Evolutionary conservation across 768 basidiomycete genomes (phyloP).

Genomic region (Mycena albidolilacea): DNA sequence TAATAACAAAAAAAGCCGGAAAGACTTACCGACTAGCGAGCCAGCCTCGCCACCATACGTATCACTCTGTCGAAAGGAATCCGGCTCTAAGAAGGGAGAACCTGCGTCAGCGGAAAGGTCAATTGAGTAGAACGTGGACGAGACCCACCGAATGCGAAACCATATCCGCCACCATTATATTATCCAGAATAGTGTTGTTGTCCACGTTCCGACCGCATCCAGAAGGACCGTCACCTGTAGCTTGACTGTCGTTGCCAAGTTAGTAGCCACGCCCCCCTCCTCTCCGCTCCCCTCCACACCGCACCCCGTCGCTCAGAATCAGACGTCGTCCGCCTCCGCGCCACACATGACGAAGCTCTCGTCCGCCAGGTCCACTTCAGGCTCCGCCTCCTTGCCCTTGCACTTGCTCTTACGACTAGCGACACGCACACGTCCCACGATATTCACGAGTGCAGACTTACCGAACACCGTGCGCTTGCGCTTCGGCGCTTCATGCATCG

Average conservation of each 20-base stretch:
- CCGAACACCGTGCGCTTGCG: background rate
- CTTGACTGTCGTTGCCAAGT: background rate
- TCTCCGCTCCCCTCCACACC: too few relatives aligned
- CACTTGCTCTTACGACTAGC: too few relatives aligned
- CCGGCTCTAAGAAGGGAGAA: background rate
- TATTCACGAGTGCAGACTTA: too few relatives aligned
- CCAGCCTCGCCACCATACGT: background rate
- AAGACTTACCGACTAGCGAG: background rate
- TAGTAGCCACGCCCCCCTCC: background rate
- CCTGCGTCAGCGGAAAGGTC: background rate
- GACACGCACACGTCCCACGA: too few relatives aligned
- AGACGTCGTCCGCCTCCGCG: too few relatives aligned
- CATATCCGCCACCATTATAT: slow-evolving; percentile 3
- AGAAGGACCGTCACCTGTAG: slow-evolving; percentile 11
- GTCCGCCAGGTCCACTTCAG: too few relatives aligned
- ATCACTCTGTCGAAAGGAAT: background rate
- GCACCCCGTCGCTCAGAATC: too few relatives aligned
- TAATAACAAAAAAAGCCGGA: too few relatives aligned
- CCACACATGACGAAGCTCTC: too few relatives aligned
- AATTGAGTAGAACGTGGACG: background rate
- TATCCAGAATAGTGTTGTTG: too few relatives aligned
- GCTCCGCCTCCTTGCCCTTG: too few relatives aligned
- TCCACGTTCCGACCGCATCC: slow-evolving; percentile 11
- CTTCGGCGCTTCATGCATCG: background rate
- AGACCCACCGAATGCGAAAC: background rate